Conservation (phyloP, 2,329 filamentous ascomycete species). For the Gnomoniopsis sp. region DNA sequence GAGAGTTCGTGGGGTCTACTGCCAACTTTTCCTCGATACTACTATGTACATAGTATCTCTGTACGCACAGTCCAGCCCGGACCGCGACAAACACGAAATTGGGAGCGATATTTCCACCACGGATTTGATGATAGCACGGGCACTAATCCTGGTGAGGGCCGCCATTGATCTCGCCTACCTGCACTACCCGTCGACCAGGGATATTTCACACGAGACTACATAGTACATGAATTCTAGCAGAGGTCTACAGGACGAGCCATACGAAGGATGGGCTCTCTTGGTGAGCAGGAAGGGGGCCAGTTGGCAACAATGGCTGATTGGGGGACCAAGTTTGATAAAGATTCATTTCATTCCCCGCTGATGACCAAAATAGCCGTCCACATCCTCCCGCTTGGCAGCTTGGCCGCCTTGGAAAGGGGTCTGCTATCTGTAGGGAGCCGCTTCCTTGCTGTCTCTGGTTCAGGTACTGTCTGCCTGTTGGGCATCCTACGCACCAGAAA, state of each 20-base stretch:
- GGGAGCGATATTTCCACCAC: background rate
- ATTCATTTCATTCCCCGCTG: background rate
- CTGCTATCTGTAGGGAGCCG: background rate
- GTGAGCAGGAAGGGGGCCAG: too few relatives aligned
- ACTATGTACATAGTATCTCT: too few relatives aligned
- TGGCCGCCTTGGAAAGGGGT: background rate
- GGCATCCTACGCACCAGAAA: background rate
- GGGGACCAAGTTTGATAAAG: background rate
- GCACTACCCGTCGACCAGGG: background rate
- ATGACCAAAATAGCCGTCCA: background rate
- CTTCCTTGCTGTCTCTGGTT: background rate
- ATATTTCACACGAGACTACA: background rate
- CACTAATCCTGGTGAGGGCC: background rate
- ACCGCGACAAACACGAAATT: background rate
- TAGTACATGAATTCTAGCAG: background rate
- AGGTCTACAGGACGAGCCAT: background rate
- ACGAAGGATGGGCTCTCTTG: background rate
- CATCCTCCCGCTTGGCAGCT: background rate
- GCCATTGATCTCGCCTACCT: background rate
- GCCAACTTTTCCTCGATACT: background rate
- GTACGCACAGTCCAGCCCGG: too few relatives aligned
- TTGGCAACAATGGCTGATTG: too few relatives aligned
- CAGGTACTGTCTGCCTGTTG: background rate
- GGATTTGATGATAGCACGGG: background rate
- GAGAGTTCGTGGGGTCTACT: background rate